Conservation (phyloP, 441 rosid species). For the Syzygium malaccense region DNA sequence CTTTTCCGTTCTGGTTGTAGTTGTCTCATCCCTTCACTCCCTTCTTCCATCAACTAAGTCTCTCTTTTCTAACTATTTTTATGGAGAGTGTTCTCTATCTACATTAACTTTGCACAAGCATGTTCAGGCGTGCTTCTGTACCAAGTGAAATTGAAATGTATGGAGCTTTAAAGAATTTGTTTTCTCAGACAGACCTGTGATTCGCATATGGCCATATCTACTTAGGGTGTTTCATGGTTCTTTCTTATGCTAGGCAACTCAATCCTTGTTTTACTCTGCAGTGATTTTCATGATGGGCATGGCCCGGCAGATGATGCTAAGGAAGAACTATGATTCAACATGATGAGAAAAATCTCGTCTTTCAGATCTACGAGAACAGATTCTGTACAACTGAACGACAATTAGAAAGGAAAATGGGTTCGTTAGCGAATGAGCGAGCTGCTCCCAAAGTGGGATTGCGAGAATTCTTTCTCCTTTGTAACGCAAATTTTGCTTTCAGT, state of each 20-base stretch:
- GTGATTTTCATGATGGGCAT: slow-evolving; percentile 8
- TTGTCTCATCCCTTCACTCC: not conserved
- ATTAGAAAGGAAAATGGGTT: not conserved
- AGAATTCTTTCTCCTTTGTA: not conserved
- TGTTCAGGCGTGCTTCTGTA: not conserved
- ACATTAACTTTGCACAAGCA: not conserved
- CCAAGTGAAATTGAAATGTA: not conserved
- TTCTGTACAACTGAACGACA: not conserved
- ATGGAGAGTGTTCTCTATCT: not conserved
- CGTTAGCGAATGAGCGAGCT: not conserved
- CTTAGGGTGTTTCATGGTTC: not conserved
- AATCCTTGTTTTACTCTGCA: slow-evolving; percentile 9
- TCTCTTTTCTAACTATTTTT: not conserved
- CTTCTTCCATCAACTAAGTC: not conserved
- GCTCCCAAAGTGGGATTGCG: not conserved
- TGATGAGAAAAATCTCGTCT: not conserved
- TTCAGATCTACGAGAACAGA: not conserved
- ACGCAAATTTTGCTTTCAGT: not conserved
- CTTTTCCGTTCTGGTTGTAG: not conserved
- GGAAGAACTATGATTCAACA: slow-evolving; percentile 33
- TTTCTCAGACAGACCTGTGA: not conserved
- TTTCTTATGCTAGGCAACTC: not conserved
- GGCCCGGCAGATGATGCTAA: slow-evolving; percentile 3
- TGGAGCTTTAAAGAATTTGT: not conserved
- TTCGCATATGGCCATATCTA: not conserved